These are phyloP conservation scores for Hippophae rhamnoides DNA, from an alignment of 306 rosid genomes.

Conservation along the genomic window DNA sequence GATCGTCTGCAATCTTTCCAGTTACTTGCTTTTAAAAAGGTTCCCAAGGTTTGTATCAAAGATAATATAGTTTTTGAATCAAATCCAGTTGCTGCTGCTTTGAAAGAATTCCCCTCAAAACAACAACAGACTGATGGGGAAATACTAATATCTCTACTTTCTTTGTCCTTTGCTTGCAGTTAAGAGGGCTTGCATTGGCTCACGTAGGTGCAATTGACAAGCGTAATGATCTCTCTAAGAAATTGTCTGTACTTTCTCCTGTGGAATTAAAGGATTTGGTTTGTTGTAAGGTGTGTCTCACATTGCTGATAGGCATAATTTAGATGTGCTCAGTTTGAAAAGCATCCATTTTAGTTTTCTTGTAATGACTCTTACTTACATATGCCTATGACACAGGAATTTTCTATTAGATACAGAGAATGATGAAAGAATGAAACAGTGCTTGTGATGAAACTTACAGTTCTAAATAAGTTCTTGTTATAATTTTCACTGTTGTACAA, in stretches of 20 bases:
- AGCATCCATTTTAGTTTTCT: too few relatives aligned
- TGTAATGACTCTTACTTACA: too few relatives aligned
- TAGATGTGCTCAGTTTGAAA: too few relatives aligned
- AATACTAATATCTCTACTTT: constrained; percentile 7
- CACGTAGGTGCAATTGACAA: constrained; percentile 84
- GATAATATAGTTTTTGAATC: neutral
- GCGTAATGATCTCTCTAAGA: constrained; percentile 85
- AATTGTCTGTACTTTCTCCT: constrained; percentile 62
- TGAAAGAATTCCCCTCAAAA: too few relatives aligned
- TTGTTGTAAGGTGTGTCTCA: constrained; percentile 66
- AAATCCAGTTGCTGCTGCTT: neutral
- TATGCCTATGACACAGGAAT: too few relatives aligned
- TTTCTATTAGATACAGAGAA: too few relatives aligned
- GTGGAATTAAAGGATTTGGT: constrained; percentile 77
- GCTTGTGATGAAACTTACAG: too few relatives aligned
- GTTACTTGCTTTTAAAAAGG: constrained; percentile 76
- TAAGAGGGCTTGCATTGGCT: constrained; percentile 70
- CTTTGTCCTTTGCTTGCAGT: constrained; percentile 39
- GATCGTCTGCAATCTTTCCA: constrained; percentile 79
- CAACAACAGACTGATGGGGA: neutral
- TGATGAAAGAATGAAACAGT: too few relatives aligned
- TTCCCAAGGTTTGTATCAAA: constrained; percentile 52
- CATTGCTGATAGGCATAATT: neutral
- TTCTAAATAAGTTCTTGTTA: too few relatives aligned
- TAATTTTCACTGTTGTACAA: too few relatives aligned